A percentile compares a stretch with the other conserved stretches of the same genome.
Evolutionary conservation across 768 basidiomycete genomes (phyloP).

Genomic region (Mycena leptocephala): DNA sequence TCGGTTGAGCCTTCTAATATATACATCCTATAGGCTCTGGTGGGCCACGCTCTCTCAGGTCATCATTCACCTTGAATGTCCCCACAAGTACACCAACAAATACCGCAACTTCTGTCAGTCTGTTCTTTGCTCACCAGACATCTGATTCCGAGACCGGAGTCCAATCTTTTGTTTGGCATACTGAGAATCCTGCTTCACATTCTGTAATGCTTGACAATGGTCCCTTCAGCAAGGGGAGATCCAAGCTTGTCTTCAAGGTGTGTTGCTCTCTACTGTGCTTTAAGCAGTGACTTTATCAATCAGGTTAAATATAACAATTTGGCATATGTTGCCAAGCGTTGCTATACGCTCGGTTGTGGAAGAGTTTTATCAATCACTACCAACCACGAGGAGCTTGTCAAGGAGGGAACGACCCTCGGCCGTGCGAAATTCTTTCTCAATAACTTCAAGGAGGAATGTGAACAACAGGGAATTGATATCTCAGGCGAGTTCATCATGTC

Average conservation of each 20-base stretch:
- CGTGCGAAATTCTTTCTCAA: background rate
- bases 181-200: background rate
- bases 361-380: background rate
- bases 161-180: background rate
- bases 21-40: no score
- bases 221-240: background rate
- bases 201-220: background rate
- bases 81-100: no score
- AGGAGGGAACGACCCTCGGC: no score
- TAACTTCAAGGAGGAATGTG: background rate
- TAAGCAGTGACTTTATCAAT: background rate
- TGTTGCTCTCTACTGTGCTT: background rate
- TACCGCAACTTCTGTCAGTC: no score
- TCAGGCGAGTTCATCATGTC: background rate
- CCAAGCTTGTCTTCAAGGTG: background rate
- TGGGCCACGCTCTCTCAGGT: background rate
- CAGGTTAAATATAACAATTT: background rate
- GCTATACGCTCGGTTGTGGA: background rate
- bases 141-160: background rate
- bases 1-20: background rate
- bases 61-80: background rate
- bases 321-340: background rate
- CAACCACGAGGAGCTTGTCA: background rate
- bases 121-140: background rate
- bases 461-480: background rate